phyloP scores from a whole-genome alignment of 1,284 basidiomycete species.

The Pulchroboletus neoregius region DNA sequence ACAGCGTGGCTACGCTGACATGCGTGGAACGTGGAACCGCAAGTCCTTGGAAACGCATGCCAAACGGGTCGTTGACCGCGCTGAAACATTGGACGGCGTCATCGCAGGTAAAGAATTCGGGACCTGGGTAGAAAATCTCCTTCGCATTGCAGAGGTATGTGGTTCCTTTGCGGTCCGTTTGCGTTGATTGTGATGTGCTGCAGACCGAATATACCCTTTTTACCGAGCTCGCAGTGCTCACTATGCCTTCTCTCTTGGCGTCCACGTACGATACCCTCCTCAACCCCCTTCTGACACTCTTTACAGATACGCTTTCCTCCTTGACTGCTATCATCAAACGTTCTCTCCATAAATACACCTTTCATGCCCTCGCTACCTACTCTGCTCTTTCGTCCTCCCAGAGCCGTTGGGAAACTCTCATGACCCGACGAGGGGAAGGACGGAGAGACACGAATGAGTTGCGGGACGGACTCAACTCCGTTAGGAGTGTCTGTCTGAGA shows the following conservation, averaged over 20 bases:
- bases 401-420: conserved; percentile 62
- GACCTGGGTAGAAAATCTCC: conserved; percentile 58
- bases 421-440: conserved; percentile 41
- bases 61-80: conserved; percentile 61
- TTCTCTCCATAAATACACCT: conserved; percentile 78
- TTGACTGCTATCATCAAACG: conserved; percentile 71
- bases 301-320: conserved; percentile 57
- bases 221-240: conserved; percentile 56
- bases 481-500: conserved; percentile 65
- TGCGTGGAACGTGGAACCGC: conserved; percentile 71
- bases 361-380: conserved; percentile 72
- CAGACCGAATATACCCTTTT: conserved; percentile 57
- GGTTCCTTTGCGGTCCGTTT: not conserved
- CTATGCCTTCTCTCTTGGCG: conserved; percentile 43
- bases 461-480: conserved; percentile 59
- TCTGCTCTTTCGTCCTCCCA: conserved; percentile 52
- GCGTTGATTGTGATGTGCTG: conserved; percentile 8
- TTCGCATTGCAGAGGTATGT: conserved; percentile 60
- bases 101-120: conserved; percentile 64
- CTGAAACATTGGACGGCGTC: conserved; percentile 60
- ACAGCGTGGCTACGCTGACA: conserved; percentile 76
- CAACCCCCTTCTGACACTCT: conserved; percentile 57
- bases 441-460: conserved; percentile 60
- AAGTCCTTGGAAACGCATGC: conserved; percentile 69
- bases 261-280: conserved; percentile 60